phyloP scores from a whole-genome alignment of 345 rosid species.

The Kandelia obovata region DNA sequence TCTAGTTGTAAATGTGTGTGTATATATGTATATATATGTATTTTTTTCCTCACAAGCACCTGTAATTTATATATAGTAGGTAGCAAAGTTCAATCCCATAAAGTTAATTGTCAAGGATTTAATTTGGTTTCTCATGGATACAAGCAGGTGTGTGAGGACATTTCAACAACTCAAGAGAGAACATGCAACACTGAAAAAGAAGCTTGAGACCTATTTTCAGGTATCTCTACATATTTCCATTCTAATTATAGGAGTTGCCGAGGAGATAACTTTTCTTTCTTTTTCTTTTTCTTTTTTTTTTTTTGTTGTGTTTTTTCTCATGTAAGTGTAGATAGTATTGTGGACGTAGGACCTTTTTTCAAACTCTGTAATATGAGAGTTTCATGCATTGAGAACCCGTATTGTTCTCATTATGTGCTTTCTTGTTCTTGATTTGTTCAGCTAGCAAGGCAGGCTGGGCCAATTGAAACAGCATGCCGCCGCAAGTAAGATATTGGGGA shows the following conservation, averaged over 20 bases:
- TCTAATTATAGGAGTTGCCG: neutral
- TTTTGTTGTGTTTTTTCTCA: too few species aligned
- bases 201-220: conserved; percentile 88
- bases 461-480: conserved; percentile 52
- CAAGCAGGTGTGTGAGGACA: conserved; percentile 58
- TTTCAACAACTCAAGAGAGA: conserved; percentile 87
- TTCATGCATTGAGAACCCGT: too few species aligned
- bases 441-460: conserved; percentile 84
- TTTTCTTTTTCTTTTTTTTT: too few species aligned
- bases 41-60: too few species aligned
- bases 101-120: neutral
- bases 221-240: conserved; percentile 18
- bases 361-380: too few species aligned
- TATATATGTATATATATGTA: too few species aligned
- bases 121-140: conserved; percentile 8
- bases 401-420: neutral
- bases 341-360: too few species aligned
- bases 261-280: too few species aligned
- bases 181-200: conserved; percentile 65
- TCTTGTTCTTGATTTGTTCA: conserved; percentile 22
- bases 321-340: too few species aligned
- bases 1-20: too few species aligned
- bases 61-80: too few species aligned
- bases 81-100: neutral
- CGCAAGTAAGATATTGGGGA: conserved; percentile 35